Base-by-base conservation (phyloP, 2,329 filamentous ascomycete genomes). In the Exophiala viscosa region DNA sequence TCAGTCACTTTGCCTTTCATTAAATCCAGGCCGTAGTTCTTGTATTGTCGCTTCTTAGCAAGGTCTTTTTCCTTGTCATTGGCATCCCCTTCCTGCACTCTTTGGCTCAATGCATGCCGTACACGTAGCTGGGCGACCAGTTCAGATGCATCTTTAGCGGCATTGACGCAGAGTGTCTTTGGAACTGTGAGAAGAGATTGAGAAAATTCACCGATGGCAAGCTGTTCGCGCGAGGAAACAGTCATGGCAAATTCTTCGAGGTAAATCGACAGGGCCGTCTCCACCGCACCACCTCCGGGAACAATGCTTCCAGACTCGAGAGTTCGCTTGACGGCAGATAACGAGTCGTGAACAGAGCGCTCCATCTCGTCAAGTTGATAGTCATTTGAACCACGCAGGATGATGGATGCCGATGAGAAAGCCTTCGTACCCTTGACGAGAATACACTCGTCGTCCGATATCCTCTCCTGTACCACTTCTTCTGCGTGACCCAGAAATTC, bases 351-450 rank as follows among this genome's bases (percentile, higher is more conserved):
- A 14, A 99, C 85, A 1, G 93, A 97, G 60, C 93, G 88, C 80
- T 99, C 93, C 92, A 97, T 99, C 80, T 99, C 93, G 67, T 99
- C 93, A 28, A 99, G 83, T 56, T 90, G 89, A 76, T 88, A 97
- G 72, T 99, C 93, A 73, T 99, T 97, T 63, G 93, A 81, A 41
- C 93, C 93, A 54, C 93, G 88, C 48, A 99, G 87, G 63, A 99
- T 95, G 72, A 96, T 90, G 14, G 93, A 99, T 28, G 93, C 91
- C 5, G 91, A 95, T 2, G 87, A 93, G 74, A 93, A 90, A 23
- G 87, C 82, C 77, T 96, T 97, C 66, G 93, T 96, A 50, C 92
- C 92, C 79, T 93, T 96, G 69, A 99, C 82, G 59, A 99, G 76
- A 62, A 99, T 99, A 73, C 92, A 97, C 77, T 99, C 93, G 64